Evolutionary conservation across 768 basidiomycete genomes (phyloP), one percentile per base, ranked within the genome.

Genomic region (Suillus weaverae): DNA sequence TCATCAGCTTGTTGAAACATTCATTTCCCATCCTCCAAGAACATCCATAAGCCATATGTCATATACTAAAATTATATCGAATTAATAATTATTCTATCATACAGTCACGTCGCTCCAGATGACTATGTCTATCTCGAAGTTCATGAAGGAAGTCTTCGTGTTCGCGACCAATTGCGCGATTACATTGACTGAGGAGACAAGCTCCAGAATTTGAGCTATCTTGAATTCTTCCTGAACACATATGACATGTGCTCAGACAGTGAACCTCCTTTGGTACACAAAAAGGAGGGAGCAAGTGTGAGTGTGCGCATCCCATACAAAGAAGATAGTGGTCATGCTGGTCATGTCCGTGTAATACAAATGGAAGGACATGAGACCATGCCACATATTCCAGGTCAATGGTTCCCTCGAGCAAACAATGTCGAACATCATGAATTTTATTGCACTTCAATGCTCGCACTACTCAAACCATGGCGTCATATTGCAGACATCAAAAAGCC

Each of bases 391-490:
- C 20, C 43, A 9, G 43, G 43, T 44, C 18, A 9, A 0, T 67
- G 72, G 26, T 67, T 81, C 57, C 78, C 80, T 6, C 38, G 65
- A 2, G 18, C 62, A 0, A 69, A 80, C 60, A 71, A 79, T 41
- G n/a, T 57, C 2, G 69, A 71, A 0, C 41, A 30, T 4, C 32
- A 66, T 1, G 43, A 67, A 0, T 73, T 78, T 20, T 83, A 79
- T 60, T 76, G 68, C 22, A 79, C 80, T 2, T 69, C 44, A 0
- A 77, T 80, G 65, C 66, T 81, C 0, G 55, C 75, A 36, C 69
- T 81, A 5, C 62, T 81, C 13, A 74, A 72, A 44, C 80, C 79
- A 10, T 81, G 80, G 80, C 35, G 68, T 10, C 3, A 55, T 0
- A 18, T 77, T 0, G 5, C 5, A n/a, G 46, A 51, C 6, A 43